A percentile compares a stretch with the other conserved stretches of the same genome.
These are phyloP conservation scores for Sarcodon sp. DNA, from an alignment of 768 basidiomycete species.

Conservation along the genomic window DNA sequence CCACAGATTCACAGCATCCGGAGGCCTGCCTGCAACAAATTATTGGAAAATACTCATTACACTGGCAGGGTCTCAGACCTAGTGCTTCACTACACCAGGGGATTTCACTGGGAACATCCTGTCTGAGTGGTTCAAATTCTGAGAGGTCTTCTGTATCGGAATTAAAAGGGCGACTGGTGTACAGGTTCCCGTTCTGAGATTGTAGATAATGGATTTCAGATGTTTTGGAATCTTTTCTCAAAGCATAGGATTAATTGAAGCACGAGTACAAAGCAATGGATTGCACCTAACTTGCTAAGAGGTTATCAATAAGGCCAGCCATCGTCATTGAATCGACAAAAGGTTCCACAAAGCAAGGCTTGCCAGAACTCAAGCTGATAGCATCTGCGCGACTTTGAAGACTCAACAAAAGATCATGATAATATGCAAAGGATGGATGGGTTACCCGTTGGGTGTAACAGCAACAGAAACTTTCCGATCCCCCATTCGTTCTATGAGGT, in stretches of 20 bases:
- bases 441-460: slow-evolving; percentile 72
- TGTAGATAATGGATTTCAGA: slow-evolving; percentile 61
- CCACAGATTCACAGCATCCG: slow-evolving; percentile 93
- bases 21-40: slow-evolving; percentile 32
- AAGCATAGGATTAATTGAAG: slow-evolving; percentile 1
- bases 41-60: background rate
- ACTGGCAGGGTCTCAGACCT: slow-evolving; percentile 27
- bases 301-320: slow-evolving; percentile 29
- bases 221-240: slow-evolving; percentile 6
- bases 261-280: background rate
- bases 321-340: slow-evolving; percentile 57
- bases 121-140: slow-evolving; percentile 50
- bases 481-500: slow-evolving; percentile 45
- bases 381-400: slow-evolving; percentile 61
- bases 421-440: background rate
- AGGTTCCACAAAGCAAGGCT: slow-evolving; percentile 68
- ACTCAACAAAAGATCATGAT: slow-evolving; percentile 5
- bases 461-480: slow-evolving; percentile 53
- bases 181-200: slow-evolving; percentile 87
- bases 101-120: slow-evolving; percentile 59
- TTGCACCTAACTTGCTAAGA: slow-evolving; percentile 23
- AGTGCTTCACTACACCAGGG: slow-evolving; percentile 69
- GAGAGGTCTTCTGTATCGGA: slow-evolving; percentile 22
- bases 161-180: slow-evolving; percentile 30
- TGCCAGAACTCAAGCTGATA: slow-evolving; percentile 39